Evolutionary conservation across 1,139 yeast species (phyloP), one percentile per base, ranked within the genome.

Genomic region (Yamadazyma conglobata): DNA sequence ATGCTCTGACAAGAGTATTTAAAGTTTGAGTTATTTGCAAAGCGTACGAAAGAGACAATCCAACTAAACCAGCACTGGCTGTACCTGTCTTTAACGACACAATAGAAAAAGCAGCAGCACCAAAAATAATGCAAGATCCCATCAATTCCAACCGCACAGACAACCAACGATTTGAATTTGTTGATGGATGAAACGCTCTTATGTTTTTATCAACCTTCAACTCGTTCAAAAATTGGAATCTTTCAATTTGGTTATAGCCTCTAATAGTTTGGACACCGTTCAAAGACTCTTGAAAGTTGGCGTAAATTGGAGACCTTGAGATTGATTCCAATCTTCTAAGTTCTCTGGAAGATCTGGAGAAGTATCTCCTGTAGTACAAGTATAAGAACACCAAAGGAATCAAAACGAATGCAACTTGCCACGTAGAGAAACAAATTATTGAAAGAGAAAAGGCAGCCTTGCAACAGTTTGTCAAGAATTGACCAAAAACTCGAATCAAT

Each of bases 301-400:
- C 53, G 31, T 58, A 56, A 3, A 61, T 42, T 0, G 67, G 67
- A 32, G 60, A 50, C 35, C 54, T 56, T 21, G 44, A 45, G 6
- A 58, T 52, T 31, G 62, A 57, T 28, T 44, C 47, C 25, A 61
- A 46, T 38, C 69, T 45, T 35, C 56, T 60, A 24, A 62, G 46
- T 36, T 61, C 67, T 44, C 69, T 52, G 5, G 64, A 53, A 15
- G 67, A 53, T n/a, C 66, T 58, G 31, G 61, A 56, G 32, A 49
- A 61, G 26, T 43, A 45, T 30, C 40, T 43, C 30, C 66, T 39
- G 33, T 53, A 48, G 34, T 48, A 38, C 36, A 60, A 57, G 45
- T 58, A 61, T 16, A 59, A 37, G 20, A 44, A 33, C 13, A 50
- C 37, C 21, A 47, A 36, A 5, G 40, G 40, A 3, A 47, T 15